Base-by-base conservation (phyloP, 495 filamentous ascomycete species). In the Penicillium lividum region DNA sequence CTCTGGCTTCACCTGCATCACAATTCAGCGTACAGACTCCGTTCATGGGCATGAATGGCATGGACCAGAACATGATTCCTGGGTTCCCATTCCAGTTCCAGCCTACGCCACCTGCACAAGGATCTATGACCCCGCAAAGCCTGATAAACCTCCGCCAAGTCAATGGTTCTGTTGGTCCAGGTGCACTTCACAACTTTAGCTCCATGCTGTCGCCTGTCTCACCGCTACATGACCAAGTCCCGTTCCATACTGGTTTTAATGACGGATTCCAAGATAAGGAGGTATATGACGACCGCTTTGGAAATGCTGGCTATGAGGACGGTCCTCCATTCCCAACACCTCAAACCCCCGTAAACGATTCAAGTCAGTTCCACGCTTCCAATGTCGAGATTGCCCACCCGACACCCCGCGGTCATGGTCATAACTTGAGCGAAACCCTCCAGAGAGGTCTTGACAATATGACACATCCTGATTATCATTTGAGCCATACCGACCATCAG, bases 371-470 rank as follows among this genome's bases (percentile, higher is more conserved):
- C 70, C 77, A 78, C 33, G 65, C 73, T n/a, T 78, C 71, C 33
- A 80, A 69, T 58, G 74, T 74, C 25, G 80, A 85, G 43, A 83
- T 90, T 66, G 85, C 83, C 48, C 79, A 84, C 43, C 88, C 87
- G 9, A 86, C 81, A 40, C 87, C 88, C 44, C 82, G 83, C 53
- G 81, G 84, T 22, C 86, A 87, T 49, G 73, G 73, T 42, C 86
- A 88, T 49, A 88, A 89, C 60, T 71, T 87, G 40, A 89, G 86
- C 58, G 82, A 85, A 55, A 89, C 83, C 33, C 78, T 97, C 29
- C 91, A 97, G 70, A 86, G 87, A 65, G 92, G 95, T 60, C 84
- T 96, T 45, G 89, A 95, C 50, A 77, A 79, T 25, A 86, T 91
- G 66, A 84, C 85, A n/a, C 71, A 74, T 40, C 53, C 76, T 40